Percentiles rank a stretch among this genome's conserved stretches.
Evolutionary conservation across 106 monocot species (phyloP).

Genomic region (Allium sativum): DNA sequence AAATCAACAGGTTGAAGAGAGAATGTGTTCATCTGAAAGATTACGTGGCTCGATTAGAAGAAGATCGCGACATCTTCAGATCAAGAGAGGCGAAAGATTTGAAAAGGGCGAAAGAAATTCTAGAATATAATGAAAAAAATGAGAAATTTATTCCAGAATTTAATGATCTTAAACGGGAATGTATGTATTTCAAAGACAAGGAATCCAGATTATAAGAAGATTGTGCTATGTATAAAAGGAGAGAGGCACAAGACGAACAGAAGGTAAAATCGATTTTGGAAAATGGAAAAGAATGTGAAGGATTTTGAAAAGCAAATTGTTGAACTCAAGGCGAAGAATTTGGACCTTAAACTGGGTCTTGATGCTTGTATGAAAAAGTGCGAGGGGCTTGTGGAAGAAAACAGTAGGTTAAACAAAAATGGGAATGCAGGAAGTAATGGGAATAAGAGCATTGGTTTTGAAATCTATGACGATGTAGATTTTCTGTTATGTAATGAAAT

Average conservation of each 20-base stretch:
- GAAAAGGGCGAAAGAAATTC: background rate
- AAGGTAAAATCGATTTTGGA: too few species aligned
- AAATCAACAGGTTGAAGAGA: background rate
- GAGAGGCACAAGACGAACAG: too few species aligned
- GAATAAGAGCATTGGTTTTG: too few species aligned
- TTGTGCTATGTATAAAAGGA: too few species aligned
- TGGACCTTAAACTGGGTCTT: background rate
- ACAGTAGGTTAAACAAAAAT: background rate
- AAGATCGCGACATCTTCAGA: background rate
- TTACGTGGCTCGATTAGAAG: background rate
- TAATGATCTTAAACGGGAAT: too few species aligned
- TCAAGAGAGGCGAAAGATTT: conserved; percentile 3
- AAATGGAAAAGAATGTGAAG: background rate
- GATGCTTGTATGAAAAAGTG: too few species aligned
- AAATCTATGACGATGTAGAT: too few species aligned
- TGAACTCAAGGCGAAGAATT: background rate
- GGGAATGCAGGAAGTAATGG: background rate
- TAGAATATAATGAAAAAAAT: background rate
- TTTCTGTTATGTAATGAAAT: too few species aligned
- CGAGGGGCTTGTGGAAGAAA: too few species aligned
- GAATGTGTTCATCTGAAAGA: background rate
- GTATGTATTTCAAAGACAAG: too few species aligned
- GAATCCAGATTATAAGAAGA: too few species aligned
- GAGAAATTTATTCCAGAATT: too few species aligned
- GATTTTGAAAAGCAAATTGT: background rate